A percentile compares a stretch with the other conserved stretches of the same genome.
Conservation (phyloP, 2,329 filamentous ascomycete species). For the Calonectria pseudoturangicola region DNA sequence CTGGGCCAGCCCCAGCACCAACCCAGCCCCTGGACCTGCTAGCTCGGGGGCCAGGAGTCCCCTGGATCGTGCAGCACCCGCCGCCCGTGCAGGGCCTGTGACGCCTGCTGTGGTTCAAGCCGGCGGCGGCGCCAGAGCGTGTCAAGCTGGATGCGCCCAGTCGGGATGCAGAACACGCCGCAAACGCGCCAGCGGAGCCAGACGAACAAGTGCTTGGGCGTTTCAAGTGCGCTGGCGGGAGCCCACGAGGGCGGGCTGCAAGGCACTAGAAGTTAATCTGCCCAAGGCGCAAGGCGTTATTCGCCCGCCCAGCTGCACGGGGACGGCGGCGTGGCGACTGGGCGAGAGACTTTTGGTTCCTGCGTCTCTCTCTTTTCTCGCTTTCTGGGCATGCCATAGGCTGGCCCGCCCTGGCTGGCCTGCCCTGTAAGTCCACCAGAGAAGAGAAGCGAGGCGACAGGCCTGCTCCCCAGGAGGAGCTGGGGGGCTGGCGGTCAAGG, state of each 20-base stretch:
- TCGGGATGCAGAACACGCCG: conserved; percentile 30
- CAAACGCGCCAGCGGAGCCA: conserved; percentile 17
- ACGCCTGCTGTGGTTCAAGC: conserved; percentile 18
- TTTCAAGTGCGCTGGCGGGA: conserved; percentile 30
- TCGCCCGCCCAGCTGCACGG: background rate
- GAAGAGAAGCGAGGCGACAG: background rate
- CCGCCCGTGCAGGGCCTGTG: conserved; percentile 25
- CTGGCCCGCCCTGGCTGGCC: conserved; percentile 13
- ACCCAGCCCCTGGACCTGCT: conserved; percentile 29
- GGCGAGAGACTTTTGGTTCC: background rate
- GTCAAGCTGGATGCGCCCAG: conserved; percentile 24
- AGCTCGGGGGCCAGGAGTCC: conserved; percentile 11
- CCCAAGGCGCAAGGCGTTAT: conserved; percentile 14
- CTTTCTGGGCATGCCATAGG: background rate
- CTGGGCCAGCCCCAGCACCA: conserved; percentile 14
- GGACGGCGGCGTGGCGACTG: conserved; percentile 8
- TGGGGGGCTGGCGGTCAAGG: conserved; percentile 27
- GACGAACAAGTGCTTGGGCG: conserved; percentile 20
- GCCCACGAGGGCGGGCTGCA: conserved; percentile 11
- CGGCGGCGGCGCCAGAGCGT: conserved; percentile 12
- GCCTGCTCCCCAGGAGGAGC: background rate
- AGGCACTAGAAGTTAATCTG: conserved; percentile 8
- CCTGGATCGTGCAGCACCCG: conserved; percentile 31
- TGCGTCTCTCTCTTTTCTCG: background rate
- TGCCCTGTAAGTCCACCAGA: background rate